Percentiles rank a stretch among this genome's conserved stretches.
Conservation (phyloP, 225 moss, liverwort and hornwort genomes). For the Marchantia polymorpha region DNA sequence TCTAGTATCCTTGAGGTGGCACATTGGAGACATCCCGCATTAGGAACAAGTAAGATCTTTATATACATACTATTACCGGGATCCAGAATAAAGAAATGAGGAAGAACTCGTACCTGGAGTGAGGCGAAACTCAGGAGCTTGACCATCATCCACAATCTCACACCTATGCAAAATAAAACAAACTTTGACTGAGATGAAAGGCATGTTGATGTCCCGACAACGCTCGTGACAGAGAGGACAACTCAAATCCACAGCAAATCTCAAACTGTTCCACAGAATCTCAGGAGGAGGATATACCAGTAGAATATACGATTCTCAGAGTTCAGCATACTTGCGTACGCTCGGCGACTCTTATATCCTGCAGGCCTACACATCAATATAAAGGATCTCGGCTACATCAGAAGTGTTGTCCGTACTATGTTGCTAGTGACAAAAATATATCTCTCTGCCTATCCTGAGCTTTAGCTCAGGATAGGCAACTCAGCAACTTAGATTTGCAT, state of each 20-base stretch:
- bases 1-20: too few relatives aligned
- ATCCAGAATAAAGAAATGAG: too few relatives aligned
- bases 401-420: not conserved
- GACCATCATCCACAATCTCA: slow-evolving; percentile 89
- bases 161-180: slow-evolving; percentile 46
- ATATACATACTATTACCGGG: too few relatives aligned
- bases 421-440: too few relatives aligned
- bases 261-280: not conserved
- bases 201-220: not conserved
- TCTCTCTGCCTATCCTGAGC: too few relatives aligned
- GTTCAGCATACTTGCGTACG: slow-evolving; percentile 89
- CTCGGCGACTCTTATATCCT: slow-evolving; percentile 76
- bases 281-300: slow-evolving; percentile 44
- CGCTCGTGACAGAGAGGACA: not conserved
- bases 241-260: not conserved
- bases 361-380: slow-evolving; percentile 62
- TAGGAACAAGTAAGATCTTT: not conserved
- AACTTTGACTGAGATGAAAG: not conserved
- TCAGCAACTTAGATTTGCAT: too few relatives aligned
- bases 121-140: slow-evolving; percentile 88
- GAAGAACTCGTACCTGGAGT: slow-evolving; percentile 59
- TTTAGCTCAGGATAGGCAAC: too few relatives aligned
- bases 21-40: too few relatives aligned
- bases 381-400: not conserved
- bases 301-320: slow-evolving; percentile 91